A percentile compares a stretch with the other conserved stretches of the same genome.
Evolutionary conservation across 148 eudicot species (phyloP).

Genomic region (Cornus florida): DNA sequence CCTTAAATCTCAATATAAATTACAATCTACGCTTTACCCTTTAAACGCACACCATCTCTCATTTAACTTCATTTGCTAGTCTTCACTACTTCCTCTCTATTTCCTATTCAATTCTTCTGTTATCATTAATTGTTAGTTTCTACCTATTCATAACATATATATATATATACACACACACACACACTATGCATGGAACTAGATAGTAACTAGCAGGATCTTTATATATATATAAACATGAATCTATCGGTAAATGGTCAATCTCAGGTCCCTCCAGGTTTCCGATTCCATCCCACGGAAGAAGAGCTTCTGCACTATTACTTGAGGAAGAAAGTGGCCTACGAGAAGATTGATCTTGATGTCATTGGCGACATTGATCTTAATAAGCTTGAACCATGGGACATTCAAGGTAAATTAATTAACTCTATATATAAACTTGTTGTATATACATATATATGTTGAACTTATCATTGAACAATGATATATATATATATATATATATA

Average conservation of each 20-base stretch:
- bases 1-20: too few species aligned
- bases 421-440: too few species aligned
- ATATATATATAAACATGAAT: conserved; percentile 26
- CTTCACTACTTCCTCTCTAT: neutral
- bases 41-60: too few species aligned
- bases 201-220: neutral
- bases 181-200: too few species aligned
- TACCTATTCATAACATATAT: too few species aligned
- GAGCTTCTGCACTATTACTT: conserved; percentile 67
- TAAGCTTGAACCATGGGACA: conserved; percentile 78
- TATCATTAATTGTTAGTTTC: too few species aligned
- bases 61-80: too few species aligned
- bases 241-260: conserved; percentile 65
- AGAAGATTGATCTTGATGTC: conserved; percentile 60
- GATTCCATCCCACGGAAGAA: conserved; percentile 80
- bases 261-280: conserved; percentile 69
- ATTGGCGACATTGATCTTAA: conserved; percentile 69
- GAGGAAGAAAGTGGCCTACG: conserved; percentile 51
- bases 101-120: neutral
- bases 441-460: too few species aligned
- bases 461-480: too few species aligned
- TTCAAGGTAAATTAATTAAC: conserved; percentile 40
- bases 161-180: too few species aligned
- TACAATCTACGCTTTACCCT: too few species aligned
- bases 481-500: neutral